Conservation (phyloP, 495 filamentous ascomycete species). For the Chaetomium cochliodes region DNA sequence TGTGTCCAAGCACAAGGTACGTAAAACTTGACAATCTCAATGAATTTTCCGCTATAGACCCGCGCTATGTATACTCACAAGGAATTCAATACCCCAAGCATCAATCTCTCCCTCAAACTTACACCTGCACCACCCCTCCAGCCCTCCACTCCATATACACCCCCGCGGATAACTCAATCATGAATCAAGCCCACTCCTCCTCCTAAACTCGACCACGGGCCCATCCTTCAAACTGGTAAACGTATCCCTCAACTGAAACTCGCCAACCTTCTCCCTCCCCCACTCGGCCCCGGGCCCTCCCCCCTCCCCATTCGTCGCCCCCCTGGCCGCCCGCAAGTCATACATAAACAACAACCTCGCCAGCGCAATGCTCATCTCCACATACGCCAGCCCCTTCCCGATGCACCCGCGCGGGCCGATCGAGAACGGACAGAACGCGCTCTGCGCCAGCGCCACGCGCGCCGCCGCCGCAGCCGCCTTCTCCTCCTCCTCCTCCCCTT, state of each 20-base stretch:
- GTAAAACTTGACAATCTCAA: too few relatives aligned
- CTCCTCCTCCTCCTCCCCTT: slow-evolving; percentile 25
- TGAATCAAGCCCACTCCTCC: too few relatives aligned
- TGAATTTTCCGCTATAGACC: too few relatives aligned
- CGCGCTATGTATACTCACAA: too few relatives aligned
- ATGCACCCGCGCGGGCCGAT: slow-evolving; percentile 58
- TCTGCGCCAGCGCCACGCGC: slow-evolving; percentile 44
- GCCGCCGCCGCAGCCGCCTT: slow-evolving; percentile 11
- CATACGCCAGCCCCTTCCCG: slow-evolving; percentile 58
- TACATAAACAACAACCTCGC: slow-evolving; percentile 50
- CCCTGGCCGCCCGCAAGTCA: slow-evolving; percentile 48
- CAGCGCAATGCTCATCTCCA: slow-evolving; percentile 51
- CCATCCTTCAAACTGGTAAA: slow-evolving; percentile 60
- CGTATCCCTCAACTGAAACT: slow-evolving; percentile 57
- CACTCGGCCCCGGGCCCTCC: slow-evolving; percentile 36
- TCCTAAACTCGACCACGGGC: slow-evolving; percentile 56
- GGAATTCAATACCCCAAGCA: too few relatives aligned
- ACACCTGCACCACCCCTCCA: neutral
- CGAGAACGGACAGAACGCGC: slow-evolving; percentile 59
- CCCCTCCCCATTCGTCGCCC: slow-evolving; percentile 45
- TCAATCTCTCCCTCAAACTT: neutral
- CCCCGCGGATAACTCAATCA: too few relatives aligned
- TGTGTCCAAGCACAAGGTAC: too few relatives aligned
- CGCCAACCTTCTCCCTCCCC: slow-evolving; percentile 46
- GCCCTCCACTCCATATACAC: neutral